Percentiles rank a stretch among this genome's conserved stretches.
Evolutionary conservation across 305 asterid species (phyloP).

Genomic region (Salvia sclarea): DNA sequence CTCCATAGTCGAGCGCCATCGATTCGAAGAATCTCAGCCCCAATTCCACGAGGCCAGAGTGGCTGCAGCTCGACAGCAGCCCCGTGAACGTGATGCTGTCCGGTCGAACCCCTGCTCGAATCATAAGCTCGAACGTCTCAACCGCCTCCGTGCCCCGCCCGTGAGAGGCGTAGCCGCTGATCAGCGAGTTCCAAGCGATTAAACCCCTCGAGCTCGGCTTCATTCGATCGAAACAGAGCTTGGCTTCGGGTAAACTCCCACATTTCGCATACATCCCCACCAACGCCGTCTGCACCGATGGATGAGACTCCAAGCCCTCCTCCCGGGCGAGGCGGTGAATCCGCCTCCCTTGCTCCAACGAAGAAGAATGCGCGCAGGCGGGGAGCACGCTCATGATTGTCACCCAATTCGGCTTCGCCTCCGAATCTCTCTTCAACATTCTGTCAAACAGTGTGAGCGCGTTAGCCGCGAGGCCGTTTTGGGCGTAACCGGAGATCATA

Average conservation of each 20-base stretch:
- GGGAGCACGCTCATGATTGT: conserved; percentile 77
- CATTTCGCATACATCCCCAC: conserved; percentile 79
- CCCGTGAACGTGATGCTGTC: conserved; percentile 69
- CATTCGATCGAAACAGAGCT: conserved; percentile 51
- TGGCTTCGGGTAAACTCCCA: conserved; percentile 66
- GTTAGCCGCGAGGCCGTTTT: conserved; percentile 58
- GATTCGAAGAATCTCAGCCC: conserved; percentile 57
- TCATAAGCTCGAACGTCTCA: conserved; percentile 52
- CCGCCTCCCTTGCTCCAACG: conserved; percentile 59
- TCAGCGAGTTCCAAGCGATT: conserved; percentile 72
- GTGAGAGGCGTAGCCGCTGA: conserved; percentile 70
- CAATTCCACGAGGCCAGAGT: conserved; percentile 66
- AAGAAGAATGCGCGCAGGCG: conserved; percentile 69
- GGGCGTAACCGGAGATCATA: conserved; percentile 86
- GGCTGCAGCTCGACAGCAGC: conserved; percentile 68
- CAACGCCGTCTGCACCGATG: conserved; percentile 62
- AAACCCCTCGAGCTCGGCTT: conserved; percentile 40
- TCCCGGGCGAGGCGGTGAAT: conserved; percentile 56
- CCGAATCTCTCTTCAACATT: conserved; percentile 45
- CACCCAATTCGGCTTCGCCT: conserved; percentile 74
- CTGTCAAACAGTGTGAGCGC: conserved; percentile 63
- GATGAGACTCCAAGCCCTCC: conserved; percentile 54
- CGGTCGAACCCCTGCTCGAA: conserved; percentile 53
- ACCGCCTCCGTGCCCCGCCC: conserved; percentile 58
- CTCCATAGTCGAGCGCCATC: conserved; percentile 45